Base-by-base conservation (phyloP, 2,329 filamentous ascomycete genomes). In the Fusarium pseudoanthophilum region DNA sequence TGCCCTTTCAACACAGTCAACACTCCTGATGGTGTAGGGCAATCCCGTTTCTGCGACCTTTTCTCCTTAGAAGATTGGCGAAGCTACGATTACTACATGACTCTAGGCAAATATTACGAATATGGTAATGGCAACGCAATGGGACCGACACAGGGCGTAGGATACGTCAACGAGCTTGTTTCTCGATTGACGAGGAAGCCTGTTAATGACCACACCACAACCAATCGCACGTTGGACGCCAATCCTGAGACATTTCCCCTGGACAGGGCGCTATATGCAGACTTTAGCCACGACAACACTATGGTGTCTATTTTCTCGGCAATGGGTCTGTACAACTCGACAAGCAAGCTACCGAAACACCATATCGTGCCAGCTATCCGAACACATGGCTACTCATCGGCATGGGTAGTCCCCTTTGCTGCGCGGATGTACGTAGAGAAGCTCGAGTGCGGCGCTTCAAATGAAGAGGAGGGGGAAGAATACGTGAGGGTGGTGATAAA, bases 261-360 rank as follows among this genome's bases (percentile, higher is more conserved):
- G 1, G 86, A 88, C 69, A 82, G 84, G 48, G 83, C 83, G 16
- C 83, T 97, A 3, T 98, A 97, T 78, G 95, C 94, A 1, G 95
- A 98, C 82, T 97, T 98, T 79, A 93, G 91, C 71, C 95, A 98
- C 82, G 95, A 98, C 82, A 97, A 97, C 80, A 91, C 92, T 79
- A 94, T 98, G 90, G 90, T 89, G 36, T 88, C 88, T 13, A 90
- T 97, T 11, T 93, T 93, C 79, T 90, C 90, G 10, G 94, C 94
- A 0, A 79, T 98, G 72, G 93, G 94, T 0, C 83, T 97, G 32
- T 97, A 94, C 83, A 93, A 95, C 74, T 83, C 82, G 48, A 93
- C 90, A 0, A 77, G 79, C 20, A 84, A 87, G 16, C 83, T 92
- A 30, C 85, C 87, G 5, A 87, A 86, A 30, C 84, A 84, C 7